phyloP scores from a whole-genome alignment of 2,329 filamentous ascomycete species.

The Alternaria atra region DNA sequence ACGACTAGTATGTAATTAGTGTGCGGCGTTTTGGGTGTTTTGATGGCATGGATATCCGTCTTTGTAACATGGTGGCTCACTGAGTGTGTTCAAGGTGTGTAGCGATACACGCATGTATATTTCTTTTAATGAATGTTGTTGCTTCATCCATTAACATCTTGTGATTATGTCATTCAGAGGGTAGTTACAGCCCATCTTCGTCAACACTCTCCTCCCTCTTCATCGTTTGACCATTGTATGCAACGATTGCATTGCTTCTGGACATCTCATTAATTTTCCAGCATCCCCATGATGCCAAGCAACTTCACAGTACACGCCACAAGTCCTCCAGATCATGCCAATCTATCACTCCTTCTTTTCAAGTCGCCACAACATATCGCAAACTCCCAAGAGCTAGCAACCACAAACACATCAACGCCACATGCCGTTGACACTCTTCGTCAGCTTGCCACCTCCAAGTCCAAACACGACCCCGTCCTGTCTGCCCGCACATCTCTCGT shows the following conservation, averaged over 20 bases:
- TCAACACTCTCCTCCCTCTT: background rate
- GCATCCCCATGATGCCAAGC: background rate
- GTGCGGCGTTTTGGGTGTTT: conserved; percentile 15
- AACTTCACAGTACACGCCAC: background rate
- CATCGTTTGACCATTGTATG: background rate
- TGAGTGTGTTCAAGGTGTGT: background rate
- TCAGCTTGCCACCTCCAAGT: background rate
- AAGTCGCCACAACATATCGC: background rate
- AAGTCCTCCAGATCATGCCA: background rate
- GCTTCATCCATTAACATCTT: background rate
- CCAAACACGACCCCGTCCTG: background rate
- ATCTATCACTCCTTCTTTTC: background rate
- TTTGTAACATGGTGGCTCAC: background rate
- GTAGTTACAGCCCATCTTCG: background rate
- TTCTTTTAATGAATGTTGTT: background rate
- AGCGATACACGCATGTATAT: conserved; percentile 5
- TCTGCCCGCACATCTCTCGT: background rate
- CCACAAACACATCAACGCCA: background rate
- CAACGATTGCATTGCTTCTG: background rate
- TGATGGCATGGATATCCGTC: background rate
- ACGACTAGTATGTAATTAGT: background rate
- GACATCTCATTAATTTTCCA: background rate
- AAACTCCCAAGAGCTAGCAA: accelerated
- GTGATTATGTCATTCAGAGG: background rate
- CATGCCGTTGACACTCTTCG: background rate